These are phyloP conservation scores for Aspergillus conjunctus DNA, from an alignment of 495 filamentous ascomycete genomes.

Conservation along the genomic window DNA sequence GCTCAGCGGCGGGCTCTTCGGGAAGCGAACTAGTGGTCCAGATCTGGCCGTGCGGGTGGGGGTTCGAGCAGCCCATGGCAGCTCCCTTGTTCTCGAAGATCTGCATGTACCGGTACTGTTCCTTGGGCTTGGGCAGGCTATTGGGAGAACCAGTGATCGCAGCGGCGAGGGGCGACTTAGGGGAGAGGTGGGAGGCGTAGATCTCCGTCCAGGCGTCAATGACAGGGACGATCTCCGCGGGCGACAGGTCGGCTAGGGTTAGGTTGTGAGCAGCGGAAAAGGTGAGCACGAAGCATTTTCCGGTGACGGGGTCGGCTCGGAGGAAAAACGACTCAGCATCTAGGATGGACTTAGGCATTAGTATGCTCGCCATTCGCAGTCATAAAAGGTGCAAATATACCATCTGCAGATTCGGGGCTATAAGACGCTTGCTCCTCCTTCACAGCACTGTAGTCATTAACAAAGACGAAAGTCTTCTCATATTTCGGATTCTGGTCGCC, in stretches of 20 bases:
- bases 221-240: constrained; percentile 69
- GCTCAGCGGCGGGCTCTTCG: constrained; percentile 80
- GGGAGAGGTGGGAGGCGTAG: constrained; percentile 78
- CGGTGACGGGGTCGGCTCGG: constrained; percentile 80
- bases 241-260: constrained; percentile 83
- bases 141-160: constrained; percentile 52
- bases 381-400: constrained; percentile 31
- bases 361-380: neutral
- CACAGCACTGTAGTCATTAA: constrained; percentile 97
- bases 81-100: constrained; percentile 99
- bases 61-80: constrained; percentile 98
- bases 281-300: constrained; percentile 96
- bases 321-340: constrained; percentile 79
- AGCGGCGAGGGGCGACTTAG: constrained; percentile 64
- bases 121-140: constrained; percentile 55
- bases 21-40: constrained; percentile 92
- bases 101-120: constrained; percentile 95
- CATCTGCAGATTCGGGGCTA: constrained; percentile 52
- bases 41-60: constrained; percentile 94
- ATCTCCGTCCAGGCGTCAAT: constrained; percentile 86
- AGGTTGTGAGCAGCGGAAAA: constrained; percentile 89
- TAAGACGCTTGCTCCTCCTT: constrained; percentile 87
- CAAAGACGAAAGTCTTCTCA: constrained; percentile 84
- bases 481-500: constrained; percentile 89
- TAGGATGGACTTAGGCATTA: constrained; percentile 25